Percentiles rank a stretch among this genome's conserved stretches.
These are phyloP conservation scores for Aspergillus terreus DNA, from an alignment of 2,329 filamentous ascomycete species.

Conservation along the genomic window DNA sequence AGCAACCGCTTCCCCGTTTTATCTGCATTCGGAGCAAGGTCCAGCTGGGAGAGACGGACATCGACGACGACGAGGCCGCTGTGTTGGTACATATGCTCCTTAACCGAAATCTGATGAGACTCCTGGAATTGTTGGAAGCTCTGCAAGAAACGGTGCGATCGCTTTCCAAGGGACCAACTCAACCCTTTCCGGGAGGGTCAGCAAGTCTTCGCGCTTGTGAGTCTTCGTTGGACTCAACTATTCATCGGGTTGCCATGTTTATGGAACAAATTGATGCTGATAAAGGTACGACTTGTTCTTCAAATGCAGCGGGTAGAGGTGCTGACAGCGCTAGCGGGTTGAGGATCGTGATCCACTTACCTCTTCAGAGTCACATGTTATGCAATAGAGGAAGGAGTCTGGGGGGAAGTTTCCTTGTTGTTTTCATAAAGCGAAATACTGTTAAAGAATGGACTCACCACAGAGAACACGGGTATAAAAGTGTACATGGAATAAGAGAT, in stretches of 20 bases:
- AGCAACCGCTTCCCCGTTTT: constrained; percentile 18
- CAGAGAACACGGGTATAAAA: background rate
- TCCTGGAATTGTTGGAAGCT: constrained; percentile 20
- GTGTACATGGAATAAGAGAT: background rate
- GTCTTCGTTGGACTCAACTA: constrained; percentile 18
- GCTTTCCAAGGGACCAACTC: constrained; percentile 11
- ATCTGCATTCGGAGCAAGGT: constrained; percentile 25
- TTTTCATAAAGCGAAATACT: background rate
- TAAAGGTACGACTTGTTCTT: constrained; percentile 5
- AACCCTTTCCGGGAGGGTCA: constrained; percentile 8
- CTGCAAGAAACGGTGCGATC: constrained; percentile 13
- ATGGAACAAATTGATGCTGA: constrained; percentile 22
- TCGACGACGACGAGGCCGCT: constrained; percentile 21
- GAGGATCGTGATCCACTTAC: background rate
- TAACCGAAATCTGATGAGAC: constrained; percentile 16
- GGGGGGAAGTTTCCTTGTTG: background rate
- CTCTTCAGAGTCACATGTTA: background rate
- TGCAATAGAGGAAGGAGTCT: background rate
- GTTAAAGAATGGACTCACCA: background rate
- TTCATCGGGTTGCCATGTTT: constrained; percentile 19
- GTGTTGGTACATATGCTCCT: constrained; percentile 23
- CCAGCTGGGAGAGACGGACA: constrained; percentile 22
- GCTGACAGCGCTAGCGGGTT: background rate
- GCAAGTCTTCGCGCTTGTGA: constrained; percentile 16
- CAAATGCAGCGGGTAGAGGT: no score